Evolutionary conservation across 352 stramenopile species (phyloP), one percentile per base, ranked within the genome.

Genomic region (Phytophthora constricta): DNA sequence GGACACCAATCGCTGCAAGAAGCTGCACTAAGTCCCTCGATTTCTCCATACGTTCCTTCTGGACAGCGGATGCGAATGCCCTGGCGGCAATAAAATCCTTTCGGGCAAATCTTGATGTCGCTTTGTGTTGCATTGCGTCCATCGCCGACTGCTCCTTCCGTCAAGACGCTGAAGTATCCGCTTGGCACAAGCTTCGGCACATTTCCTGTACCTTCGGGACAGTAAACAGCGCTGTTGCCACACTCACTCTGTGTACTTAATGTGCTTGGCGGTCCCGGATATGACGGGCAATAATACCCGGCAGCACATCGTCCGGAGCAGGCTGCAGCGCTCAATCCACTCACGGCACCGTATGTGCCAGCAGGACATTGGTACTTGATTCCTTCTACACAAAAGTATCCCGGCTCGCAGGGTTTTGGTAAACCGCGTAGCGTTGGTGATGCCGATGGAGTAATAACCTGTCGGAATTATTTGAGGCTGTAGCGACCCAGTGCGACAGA

Each of bases 401-500:
- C 88, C 31, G 67, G 61, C n/a, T 91, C 79, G 34, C 91, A 97
- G 23, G 75, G 58, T 9, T 54, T 59, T 70, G 95, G 77, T 68
- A 31, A 86, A 89, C 2, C 85, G 84, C 33, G 82, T 92, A 7
- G 59, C 65, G 66, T 88, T 89, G 4, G 67, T 80, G 37, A 48
- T 54, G 13, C 80, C 84, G n/a, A 91, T 47, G 10, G 82, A 85
- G 64, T 95, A 96, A 57, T 92, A 96, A 1, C 89, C 89, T 9
- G 31, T 5, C 2, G 58, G 33, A 1, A 93, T 72, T 0, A n/a
- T 0, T 9, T 60, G 48, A 5, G 90, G 87, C 0, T 42, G 23
- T 0, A 54, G 14, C 2, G 79, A 87, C 0, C 82, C 84, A 19
- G 78, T 81, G 10, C 76, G 81, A 61, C 88, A 97, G 16, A 91